Percentiles rank a stretch among this genome's conserved stretches.
Evolutionary conservation across 1,284 basidiomycete genomes (phyloP).

Genomic region (Exsudoporus floridanus): DNA sequence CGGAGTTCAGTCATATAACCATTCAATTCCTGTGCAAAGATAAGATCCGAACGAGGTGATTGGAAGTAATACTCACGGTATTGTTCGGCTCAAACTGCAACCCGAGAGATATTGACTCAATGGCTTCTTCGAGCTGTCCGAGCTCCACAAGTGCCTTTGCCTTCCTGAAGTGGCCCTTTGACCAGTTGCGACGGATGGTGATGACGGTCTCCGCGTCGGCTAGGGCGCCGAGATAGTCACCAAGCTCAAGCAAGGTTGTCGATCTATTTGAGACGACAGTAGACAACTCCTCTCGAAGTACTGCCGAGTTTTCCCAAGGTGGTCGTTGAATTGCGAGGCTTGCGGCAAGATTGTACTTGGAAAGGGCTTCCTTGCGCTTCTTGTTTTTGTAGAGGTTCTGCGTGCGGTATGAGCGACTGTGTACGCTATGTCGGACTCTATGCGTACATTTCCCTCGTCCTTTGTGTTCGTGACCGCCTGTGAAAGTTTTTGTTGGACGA

Average conservation of each 20-base stretch:
- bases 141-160: slow-evolving; percentile 86
- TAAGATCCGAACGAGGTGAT: slow-evolving; percentile 4
- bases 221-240: slow-evolving; percentile 80
- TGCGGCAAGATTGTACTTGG: slow-evolving; percentile 83
- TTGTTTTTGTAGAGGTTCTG: slow-evolving; percentile 76
- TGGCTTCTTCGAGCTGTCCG: slow-evolving; percentile 70
- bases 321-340: slow-evolving; percentile 82
- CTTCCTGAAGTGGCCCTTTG: slow-evolving; percentile 94
- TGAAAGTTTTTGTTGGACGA: slow-evolving; percentile 73
- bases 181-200: slow-evolving; percentile 83
- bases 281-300: slow-evolving; percentile 88
- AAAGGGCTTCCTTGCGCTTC: slow-evolving; percentile 75
- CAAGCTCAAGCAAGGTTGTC: slow-evolving; percentile 77
- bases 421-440: slow-evolving; percentile 1
- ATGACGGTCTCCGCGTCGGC: slow-evolving; percentile 93
- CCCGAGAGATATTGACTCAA: slow-evolving; percentile 80
- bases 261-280: slow-evolving; percentile 90
- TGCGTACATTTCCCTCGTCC: slow-evolving; percentile 84
- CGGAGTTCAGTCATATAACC: slow-evolving; percentile 32
- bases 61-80: slow-evolving; percentile 43
- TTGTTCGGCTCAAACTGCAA: slow-evolving; percentile 90
- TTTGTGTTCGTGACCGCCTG: slow-evolving; percentile 75
- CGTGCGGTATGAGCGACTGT: slow-evolving; percentile 9
- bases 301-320: slow-evolving; percentile 83
- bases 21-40: slow-evolving; percentile 28